Percentiles rank a stretch among this genome's conserved stretches.
These are phyloP conservation scores for Phytophthora macrochlamydospora DNA, from an alignment of 352 stramenopile species.

Conservation along the genomic window DNA sequence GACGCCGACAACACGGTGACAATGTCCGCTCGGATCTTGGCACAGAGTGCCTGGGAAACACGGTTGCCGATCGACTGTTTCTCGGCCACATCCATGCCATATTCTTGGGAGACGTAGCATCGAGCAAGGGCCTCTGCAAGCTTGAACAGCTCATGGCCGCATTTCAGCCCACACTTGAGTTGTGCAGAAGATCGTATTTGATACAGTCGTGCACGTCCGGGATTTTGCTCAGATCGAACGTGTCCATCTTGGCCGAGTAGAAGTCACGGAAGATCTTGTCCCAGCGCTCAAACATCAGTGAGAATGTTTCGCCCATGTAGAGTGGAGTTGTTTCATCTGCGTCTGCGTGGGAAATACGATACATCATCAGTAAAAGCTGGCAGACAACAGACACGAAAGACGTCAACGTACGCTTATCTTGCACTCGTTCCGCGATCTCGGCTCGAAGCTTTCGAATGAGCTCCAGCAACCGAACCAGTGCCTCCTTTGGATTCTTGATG, in stretches of 20 bases:
- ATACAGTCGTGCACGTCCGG: conserved; percentile 98
- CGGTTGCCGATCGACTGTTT: conserved; percentile 96
- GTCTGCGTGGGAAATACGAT: conserved; percentile 29
- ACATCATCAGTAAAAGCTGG: not conserved
- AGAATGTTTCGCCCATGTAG: conserved; percentile 97
- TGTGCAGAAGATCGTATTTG: conserved; percentile 99
- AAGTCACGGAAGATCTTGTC: conserved; percentile 95
- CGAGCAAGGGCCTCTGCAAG: conserved; percentile 96
- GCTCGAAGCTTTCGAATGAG: conserved; percentile 75
- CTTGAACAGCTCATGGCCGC: conserved; percentile 92
- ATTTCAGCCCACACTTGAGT: conserved; percentile 88
- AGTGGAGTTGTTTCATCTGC: conserved; percentile 85
- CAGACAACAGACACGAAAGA: not conserved
- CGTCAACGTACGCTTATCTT: conserved; percentile 62
- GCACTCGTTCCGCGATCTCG: conserved; percentile 77
- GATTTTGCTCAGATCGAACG: conserved; percentile 96
- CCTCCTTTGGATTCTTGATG: conserved; percentile 86
- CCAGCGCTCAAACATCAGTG: conserved; percentile 93
- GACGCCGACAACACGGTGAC: conserved; percentile 80
- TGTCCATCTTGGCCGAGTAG: conserved; percentile 89
- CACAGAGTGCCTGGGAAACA: conserved; percentile 96
- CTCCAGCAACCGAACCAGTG: conserved; percentile 70
- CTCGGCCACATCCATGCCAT: conserved; percentile 90
- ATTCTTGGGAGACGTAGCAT: conserved; percentile 98
- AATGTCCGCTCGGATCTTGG: conserved; percentile 97